phyloP scores from a whole-genome alignment of 257 asterid genomes.

The Nicotiana benthamiana region DNA sequence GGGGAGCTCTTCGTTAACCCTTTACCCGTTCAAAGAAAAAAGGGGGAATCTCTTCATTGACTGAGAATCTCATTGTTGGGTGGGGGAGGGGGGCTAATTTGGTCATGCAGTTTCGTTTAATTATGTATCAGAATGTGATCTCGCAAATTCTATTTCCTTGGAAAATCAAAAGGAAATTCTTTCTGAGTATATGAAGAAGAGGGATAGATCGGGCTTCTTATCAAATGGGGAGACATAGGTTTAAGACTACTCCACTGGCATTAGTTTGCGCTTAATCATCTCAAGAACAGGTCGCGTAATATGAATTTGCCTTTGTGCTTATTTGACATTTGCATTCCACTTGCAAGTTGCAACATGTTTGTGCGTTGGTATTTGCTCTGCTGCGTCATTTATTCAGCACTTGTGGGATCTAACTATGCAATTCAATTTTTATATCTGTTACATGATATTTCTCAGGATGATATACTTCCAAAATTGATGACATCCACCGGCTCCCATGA shows the following conservation, averaged over 20 bases:
- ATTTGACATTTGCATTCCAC: background rate
- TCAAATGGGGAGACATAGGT: background rate
- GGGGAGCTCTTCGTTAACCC: background rate
- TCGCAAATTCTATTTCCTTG: background rate
- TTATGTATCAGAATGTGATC: background rate
- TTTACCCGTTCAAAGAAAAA: too few species aligned
- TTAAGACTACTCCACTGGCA: background rate
- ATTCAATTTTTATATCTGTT: background rate
- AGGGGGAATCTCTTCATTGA: background rate
- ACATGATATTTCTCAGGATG: conserved; percentile 55
- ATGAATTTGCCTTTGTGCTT: background rate
- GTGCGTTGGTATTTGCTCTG: background rate
- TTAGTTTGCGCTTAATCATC: background rate
- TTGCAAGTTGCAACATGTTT: background rate
- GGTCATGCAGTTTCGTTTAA: background rate
- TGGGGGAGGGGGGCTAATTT: background rate
- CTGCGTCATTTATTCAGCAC: background rate
- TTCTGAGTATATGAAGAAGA: background rate
- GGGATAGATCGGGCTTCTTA: background rate
- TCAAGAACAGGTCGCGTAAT: background rate
- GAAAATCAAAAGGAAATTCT: background rate
- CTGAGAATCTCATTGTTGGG: background rate
- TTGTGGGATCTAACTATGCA: background rate
- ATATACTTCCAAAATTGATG: conserved; percentile 93
- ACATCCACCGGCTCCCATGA: conserved; percentile 77